These are phyloP conservation scores for Colletotrichum sojae DNA, from an alignment of 2,329 filamentous ascomycete genomes.

Conservation along the genomic window DNA sequence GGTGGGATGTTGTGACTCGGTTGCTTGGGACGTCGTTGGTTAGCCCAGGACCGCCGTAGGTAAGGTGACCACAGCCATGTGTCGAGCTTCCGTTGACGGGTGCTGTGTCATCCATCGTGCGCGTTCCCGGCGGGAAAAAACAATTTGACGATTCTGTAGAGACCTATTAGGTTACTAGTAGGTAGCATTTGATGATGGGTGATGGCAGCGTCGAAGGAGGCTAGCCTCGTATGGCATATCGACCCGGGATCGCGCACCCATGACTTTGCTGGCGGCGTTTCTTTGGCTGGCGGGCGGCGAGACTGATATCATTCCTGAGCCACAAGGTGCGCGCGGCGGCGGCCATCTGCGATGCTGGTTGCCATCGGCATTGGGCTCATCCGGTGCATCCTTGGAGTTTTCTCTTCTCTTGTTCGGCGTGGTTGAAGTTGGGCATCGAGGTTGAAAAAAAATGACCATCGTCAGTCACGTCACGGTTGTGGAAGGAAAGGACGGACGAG, in stretches of 20 bases:
- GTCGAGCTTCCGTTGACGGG: conserved; percentile 11
- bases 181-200: not conserved
- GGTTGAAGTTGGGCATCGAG: conserved; percentile 32
- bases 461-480: not conserved
- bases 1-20: conserved; percentile 10
- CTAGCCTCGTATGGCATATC: conserved; percentile 40
- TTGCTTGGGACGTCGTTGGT: conserved; percentile 6
- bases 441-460: not conserved
- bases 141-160: conserved; percentile 7
- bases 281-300: conserved; percentile 30
- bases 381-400: not conserved
- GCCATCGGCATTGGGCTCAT: conserved; percentile 33
- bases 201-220: conserved; percentile 9
- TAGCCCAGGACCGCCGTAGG: not conserved
- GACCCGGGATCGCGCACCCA: conserved; percentile 36
- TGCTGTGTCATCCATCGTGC: conserved; percentile 12
- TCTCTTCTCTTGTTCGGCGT: not conserved
- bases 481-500: too few species aligned
- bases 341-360: conserved; percentile 24
- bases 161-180: not conserved
- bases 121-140: conserved; percentile 37
- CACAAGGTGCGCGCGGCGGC: conserved; percentile 13
- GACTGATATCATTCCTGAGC: conserved; percentile 33
- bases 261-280: conserved; percentile 39
- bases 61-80: conserved; percentile 30